Evolutionary conservation across 2,329 filamentous ascomycete genomes (phyloP).

Genomic region (Leptodontidium sp.): DNA sequence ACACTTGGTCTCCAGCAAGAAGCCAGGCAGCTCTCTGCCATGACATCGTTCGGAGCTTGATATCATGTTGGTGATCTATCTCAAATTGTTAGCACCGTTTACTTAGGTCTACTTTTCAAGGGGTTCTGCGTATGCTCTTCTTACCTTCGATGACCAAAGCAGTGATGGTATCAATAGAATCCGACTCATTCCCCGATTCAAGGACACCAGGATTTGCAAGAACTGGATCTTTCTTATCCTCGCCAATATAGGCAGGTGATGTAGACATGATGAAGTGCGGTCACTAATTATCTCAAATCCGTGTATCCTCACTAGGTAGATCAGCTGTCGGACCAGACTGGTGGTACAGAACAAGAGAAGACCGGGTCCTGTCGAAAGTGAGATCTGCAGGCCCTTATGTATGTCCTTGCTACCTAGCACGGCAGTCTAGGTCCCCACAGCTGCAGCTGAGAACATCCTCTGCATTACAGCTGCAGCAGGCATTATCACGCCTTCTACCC

Average conservation of each 20-base stretch:
- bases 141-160: slow-evolving; percentile 45
- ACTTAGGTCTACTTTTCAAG: neutral
- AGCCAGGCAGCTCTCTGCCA: slow-evolving; percentile 61
- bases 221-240: slow-evolving; percentile 16
- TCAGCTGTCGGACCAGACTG: neutral
- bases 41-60: slow-evolving; percentile 60
- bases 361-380: neutral
- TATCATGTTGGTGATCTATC: slow-evolving; percentile 57
- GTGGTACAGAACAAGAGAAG: neutral
- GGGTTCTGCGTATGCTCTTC: neutral
- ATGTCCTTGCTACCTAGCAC: neutral
- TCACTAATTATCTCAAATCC: neutral
- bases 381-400: slow-evolving; percentile 8
- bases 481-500: slow-evolving; percentile 22
- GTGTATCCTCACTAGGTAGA: neutral
- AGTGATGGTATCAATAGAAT: slow-evolving; percentile 42
- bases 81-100: neutral
- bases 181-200: slow-evolving; percentile 15
- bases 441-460: neutral
- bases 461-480: neutral
- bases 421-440: neutral
- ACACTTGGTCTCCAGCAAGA: slow-evolving; percentile 58
- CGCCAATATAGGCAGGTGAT: neutral
- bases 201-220: neutral
- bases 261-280: slow-evolving; percentile 13